Evolutionary conservation across 371 early-diverging fungal genomes (phyloP), one percentile per base, ranked within the genome.

Genomic region (Mortierella sp.): DNA sequence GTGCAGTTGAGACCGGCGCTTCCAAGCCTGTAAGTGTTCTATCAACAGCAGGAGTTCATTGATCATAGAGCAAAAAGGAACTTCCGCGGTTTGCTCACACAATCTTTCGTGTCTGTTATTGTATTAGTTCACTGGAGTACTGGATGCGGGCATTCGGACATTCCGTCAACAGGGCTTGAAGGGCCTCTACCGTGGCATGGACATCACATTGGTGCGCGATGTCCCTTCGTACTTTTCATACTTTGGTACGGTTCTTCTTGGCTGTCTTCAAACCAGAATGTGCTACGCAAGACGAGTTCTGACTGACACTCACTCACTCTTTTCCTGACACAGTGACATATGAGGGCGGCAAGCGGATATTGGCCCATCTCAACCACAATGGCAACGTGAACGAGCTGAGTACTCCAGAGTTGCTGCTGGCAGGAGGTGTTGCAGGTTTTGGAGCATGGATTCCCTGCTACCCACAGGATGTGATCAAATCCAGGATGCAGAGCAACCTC

Each of bases 391-490:
- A 80, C 17, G 68, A 76, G 14, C 44, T 88, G n/a, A 78, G 76
- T 1, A 83, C 83, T 0, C 43, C 82, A 27, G 93, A 94, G 63
- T 79, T 94, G 59, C 79, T 95, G 52, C 64, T 94, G 73, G 91
- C 94, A 13, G 96, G 96, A 59, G 95, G 95, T 47, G 70, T 90
- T 43, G 92, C 94, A 17, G 96, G 96, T 27, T 86, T 92, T 52
- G 89, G 85, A 41, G 92, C 94, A 24, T 95, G 96, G 96, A 74
- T 95, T 16, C 89, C 92, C 2, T 92, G 93, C 27, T 94, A 93
- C 71, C 96, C 96, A 29, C 94, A 94, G 72, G 96, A 95, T 72
- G 94, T 95, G 21, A 82, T 95, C 71, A 95, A 95, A 79, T 90
- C 90, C 58, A 83, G 89, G 29, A 88, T 91, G 79, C 93, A 95